Evolutionary conservation across 306 rosid genomes (phyloP).

Genomic region (Quercus suber): DNA sequence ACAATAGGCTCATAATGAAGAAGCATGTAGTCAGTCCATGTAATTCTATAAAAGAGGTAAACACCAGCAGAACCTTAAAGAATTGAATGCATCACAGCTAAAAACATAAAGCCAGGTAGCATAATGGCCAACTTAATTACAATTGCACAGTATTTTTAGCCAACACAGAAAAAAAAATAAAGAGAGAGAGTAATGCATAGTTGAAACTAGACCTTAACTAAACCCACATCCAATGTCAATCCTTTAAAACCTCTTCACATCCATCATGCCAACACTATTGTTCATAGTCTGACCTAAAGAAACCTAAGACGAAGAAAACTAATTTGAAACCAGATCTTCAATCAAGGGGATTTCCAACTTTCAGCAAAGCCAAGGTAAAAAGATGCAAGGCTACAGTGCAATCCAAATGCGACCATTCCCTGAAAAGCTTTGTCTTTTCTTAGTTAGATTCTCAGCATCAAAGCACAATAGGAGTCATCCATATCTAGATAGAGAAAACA

Average conservation of each 20-base stretch:
- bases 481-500: neutral
- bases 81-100: neutral
- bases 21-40: neutral
- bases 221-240: neutral
- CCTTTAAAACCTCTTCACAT: neutral
- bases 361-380: neutral
- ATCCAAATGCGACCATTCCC: neutral
- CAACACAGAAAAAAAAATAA: neutral
- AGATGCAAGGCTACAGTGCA: neutral
- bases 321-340: neutral
- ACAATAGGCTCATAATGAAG: constrained; percentile 18
- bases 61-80: neutral
- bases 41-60: neutral
- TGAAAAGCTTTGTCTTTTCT: neutral
- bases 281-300: neutral
- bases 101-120: constrained; percentile 6
- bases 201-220: neutral
- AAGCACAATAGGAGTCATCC: neutral
- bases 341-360: neutral
- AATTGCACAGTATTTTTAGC: neutral
- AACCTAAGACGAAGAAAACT: neutral
- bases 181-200: neutral
- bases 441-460: neutral
- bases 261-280: neutral
- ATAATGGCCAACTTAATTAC: neutral